phyloP scores from a whole-genome alignment of 495 filamentous ascomycete genomes.

The Neurospora tetraspora region DNA sequence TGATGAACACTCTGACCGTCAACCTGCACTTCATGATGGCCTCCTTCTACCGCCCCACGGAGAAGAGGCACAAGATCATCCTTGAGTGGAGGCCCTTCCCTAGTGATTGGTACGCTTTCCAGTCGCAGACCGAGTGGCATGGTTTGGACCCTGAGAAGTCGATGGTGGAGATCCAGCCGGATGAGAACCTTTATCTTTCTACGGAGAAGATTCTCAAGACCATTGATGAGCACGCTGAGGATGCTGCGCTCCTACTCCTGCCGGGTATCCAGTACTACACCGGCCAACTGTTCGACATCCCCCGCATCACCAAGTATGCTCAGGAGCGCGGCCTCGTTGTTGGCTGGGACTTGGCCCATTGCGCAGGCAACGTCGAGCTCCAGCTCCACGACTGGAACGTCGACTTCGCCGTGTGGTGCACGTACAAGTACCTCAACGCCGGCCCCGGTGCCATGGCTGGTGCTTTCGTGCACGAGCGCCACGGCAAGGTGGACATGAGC shows the following conservation, averaged over 20 bases:
- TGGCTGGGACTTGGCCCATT: constrained; percentile 92
- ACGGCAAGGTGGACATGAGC: constrained; percentile 42
- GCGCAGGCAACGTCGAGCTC: constrained; percentile 76
- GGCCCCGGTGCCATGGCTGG: constrained; percentile 80
- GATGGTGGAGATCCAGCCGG: constrained; percentile 65
- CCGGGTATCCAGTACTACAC: constrained; percentile 91
- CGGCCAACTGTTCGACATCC: constrained; percentile 80
- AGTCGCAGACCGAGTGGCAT: constrained; percentile 73
- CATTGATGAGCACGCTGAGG: constrained; percentile 70
- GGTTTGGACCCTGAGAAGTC: constrained; percentile 50
- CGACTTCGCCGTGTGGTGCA: constrained; percentile 93
- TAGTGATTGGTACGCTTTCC: constrained; percentile 82
- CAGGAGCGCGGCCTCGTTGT: constrained; percentile 64
- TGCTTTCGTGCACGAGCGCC: constrained; percentile 71
- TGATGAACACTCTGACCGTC: constrained; percentile 84
- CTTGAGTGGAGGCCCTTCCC: constrained; percentile 88
- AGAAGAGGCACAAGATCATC: constrained; percentile 67
- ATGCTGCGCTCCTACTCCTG: constrained; percentile 70
- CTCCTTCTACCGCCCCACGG: constrained; percentile 73
- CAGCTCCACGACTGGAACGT: constrained; percentile 83
- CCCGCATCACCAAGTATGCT: constrained; percentile 67
- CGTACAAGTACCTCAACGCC: constrained; percentile 89
- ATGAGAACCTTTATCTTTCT: constrained; percentile 40
- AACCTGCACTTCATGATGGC: constrained; percentile 86
- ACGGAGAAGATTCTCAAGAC: constrained; percentile 61